Evolutionary conservation across 495 filamentous ascomycete genomes (phyloP), one percentile per base, ranked within the genome.

Genomic region (Aspergillus bridgeri): DNA sequence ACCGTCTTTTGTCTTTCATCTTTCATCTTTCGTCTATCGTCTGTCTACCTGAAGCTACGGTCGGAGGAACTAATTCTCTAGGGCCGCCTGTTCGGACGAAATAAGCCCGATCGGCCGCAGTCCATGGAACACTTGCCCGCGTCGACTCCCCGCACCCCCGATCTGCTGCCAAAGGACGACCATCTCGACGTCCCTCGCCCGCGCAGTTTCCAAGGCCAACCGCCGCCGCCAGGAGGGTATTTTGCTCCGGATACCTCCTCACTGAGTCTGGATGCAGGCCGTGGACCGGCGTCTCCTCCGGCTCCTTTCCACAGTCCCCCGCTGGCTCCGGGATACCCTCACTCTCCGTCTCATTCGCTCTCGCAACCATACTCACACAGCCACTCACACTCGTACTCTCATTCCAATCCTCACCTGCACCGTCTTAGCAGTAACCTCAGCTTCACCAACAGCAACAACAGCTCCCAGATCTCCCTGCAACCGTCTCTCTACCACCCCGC

Each of bases 201-300:
- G 25, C 38, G 19, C 24, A 43, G 51, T 7, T 51, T 55, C 13
- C 42, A 48, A 2, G 55, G 55, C 23, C 60, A 53, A 42, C 65
- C 62, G 4, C 55, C 64, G 20, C 66, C 70, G 7, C 46, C 53
- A 15, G 61, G 58, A 54, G 69, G 68, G 11, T 75, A 69, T 54
- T 75, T 72, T 52, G 69, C 67, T 29, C 72, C 70, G 6, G 57
- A 67, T 4, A 57, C 57, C 27, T 45, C 60, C 47, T 22, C 58
- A 15, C 46, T 44, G 2, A 13, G 51, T 45, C 29, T 44, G 33
- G 54, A 56, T 17, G 0, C 48, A n/a, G 23, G n/a, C 27, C 17
- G 7, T 15, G 9, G 33, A 15, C 33, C 33, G 4, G 33, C 13
- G 7, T 38, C 33, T 38, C 33, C 33, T 38, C 33, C 33, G 1